Base-by-base conservation (phyloP, 2,329 filamentous ascomycete species). In the Aquanectria penicillioides region DNA sequence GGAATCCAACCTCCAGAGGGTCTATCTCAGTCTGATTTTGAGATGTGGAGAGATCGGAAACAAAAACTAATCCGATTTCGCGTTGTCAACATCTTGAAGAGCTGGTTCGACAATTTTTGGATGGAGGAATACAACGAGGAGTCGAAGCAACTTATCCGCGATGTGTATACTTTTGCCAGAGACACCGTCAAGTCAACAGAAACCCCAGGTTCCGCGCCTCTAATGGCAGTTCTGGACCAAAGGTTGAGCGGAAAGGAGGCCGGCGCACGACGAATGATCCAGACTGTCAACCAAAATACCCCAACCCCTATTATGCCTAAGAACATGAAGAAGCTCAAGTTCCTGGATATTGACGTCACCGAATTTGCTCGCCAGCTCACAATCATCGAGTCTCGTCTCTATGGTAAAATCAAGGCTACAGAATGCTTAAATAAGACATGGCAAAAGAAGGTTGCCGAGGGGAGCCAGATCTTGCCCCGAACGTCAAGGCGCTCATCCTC, bases 251-350 rank as follows among this genome's bases (percentile, higher is more conserved):
- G 95, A 57, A 93, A 96, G 73, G 95, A 98, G 65, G 90, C 90
- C 13, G 89, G 92, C 17, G 90, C 89, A 9, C 94, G 96, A 72
- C 88, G 92, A 28, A 85, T 99, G 73, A 89, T 99, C 15, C 88
- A 95, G 62, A 98, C 93, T 0, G 81, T 95, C 63, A 94, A 89
- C 73, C 89, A 89, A 68, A 89, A 92, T 62, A 91, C 92, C 1
- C 94, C 95, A 4, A 81, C 90, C 29, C 93, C 95, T 1, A 97
- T 98, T 72, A 88, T 97, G 74, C 95, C 95, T 2, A 97, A 97
- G 84, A 97, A 98, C 75, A 97, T 99, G 93, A 97, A 95, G 85
- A 99, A 97, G 78, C 86, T 99, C 68, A 99, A 98, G 77, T 98
- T 99, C 79, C 80, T 98, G 54, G 95, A 99, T 73, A 97, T 99